These are phyloP conservation scores for Eutypa lata DNA, from an alignment of 2,329 filamentous ascomycete genomes.

Conservation along the genomic window DNA sequence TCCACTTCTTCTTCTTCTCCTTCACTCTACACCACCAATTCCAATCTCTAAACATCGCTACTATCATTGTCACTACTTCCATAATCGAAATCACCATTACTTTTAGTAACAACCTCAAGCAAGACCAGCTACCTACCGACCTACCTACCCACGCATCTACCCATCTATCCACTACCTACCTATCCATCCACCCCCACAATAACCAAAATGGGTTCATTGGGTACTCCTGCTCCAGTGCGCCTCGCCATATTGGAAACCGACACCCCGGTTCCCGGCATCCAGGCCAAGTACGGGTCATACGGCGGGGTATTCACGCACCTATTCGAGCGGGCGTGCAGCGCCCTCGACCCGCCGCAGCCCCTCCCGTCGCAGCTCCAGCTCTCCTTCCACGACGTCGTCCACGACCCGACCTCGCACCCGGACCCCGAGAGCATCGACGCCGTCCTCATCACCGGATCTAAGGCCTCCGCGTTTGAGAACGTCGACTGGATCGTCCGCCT, in stretches of 20 bases:
- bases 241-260: slow-evolving; percentile 90
- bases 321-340: slow-evolving; percentile 50
- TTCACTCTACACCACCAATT: background rate
- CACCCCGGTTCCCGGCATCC: slow-evolving; percentile 63
- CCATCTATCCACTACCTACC: no score
- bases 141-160: no score
- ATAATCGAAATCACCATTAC: no score
- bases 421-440: slow-evolving; percentile 73
- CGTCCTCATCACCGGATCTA: slow-evolving; percentile 75
- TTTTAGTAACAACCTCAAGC: background rate
- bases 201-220: slow-evolving; percentile 27
- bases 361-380: slow-evolving; percentile 52
- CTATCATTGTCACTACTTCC: no score
- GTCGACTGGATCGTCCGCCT: slow-evolving; percentile 74
- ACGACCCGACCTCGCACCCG: slow-evolving; percentile 65
- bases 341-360: slow-evolving; percentile 37
- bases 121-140: no score
- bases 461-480: slow-evolving; percentile 70
- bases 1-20: background rate
- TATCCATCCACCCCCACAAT: background rate
- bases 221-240: slow-evolving; percentile 51
- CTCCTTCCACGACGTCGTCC: slow-evolving; percentile 68
- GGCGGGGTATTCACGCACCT: slow-evolving; percentile 65
- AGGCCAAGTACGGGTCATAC: slow-evolving; percentile 68
- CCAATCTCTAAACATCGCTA: no score